Conservation (phyloP, 1,284 basidiomycete species). For the Microbotryum lychnidis-dioicae region DNA sequence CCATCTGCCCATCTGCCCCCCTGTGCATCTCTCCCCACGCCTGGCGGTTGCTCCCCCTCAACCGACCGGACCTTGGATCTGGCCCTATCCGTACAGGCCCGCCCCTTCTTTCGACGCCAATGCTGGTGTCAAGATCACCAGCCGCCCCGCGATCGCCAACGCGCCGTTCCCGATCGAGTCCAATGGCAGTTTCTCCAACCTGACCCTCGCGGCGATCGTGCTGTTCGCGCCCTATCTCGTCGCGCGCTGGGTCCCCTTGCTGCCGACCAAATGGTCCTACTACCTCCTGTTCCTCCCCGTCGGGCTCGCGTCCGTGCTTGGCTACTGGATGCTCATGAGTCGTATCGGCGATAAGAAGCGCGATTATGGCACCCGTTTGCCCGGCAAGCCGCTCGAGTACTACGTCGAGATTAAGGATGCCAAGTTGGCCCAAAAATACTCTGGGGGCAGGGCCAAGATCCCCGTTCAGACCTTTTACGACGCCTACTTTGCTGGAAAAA, state of each 20-base stretch:
- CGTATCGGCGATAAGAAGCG: constrained; percentile 58
- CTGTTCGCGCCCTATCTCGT: constrained; percentile 62
- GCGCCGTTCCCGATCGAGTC: constrained; percentile 73
- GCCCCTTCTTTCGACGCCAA: constrained; percentile 22
- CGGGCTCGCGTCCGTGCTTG: constrained; percentile 62
- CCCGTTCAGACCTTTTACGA: constrained; percentile 98
- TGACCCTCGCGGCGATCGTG: constrained; percentile 66
- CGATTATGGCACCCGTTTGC: constrained; percentile 85
- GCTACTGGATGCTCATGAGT: constrained; percentile 86
- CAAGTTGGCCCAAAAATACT: constrained; percentile 68
- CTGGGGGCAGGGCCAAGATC: constrained; percentile 72
- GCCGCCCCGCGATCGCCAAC: constrained; percentile 46
- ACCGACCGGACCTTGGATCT: no score
- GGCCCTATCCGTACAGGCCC: no score
- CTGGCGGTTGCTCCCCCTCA: no score
- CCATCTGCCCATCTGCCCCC: no score
- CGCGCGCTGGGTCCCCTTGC: constrained; percentile 59
- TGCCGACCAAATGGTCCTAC: constrained; percentile 51
- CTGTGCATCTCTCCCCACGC: no score
- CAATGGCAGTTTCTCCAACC: constrained; percentile 43
- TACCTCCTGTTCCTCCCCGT: constrained; percentile 65
- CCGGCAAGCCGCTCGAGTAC: constrained; percentile 72
- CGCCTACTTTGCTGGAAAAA: constrained; percentile 92
- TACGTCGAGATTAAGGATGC: constrained; percentile 87
- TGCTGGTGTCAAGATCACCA: constrained; percentile 28